Evolutionary conservation across 2,329 filamentous ascomycete genomes (phyloP).

Genomic region (Tolypocladium inflatum): DNA sequence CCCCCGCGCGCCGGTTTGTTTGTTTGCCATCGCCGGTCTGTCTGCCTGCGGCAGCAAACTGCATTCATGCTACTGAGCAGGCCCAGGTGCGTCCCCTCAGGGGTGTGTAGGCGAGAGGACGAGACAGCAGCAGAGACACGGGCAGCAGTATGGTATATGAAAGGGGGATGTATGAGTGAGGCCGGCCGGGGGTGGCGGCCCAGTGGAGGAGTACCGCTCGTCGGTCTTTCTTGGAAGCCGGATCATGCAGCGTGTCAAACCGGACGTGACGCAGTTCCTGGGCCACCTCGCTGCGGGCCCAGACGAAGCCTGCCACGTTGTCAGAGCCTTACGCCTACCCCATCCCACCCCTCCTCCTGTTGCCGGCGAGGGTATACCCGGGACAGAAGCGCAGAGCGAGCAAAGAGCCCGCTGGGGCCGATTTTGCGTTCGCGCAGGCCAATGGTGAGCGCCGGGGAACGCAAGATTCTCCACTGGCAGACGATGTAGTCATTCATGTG

Average conservation of each 20-base stretch:
- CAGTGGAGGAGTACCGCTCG: not conserved
- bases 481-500: constrained; percentile 19
- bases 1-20: not conserved
- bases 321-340: constrained; percentile 2
- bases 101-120: not conserved
- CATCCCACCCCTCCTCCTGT: constrained; percentile 3
- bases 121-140: not conserved
- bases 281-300: constrained; percentile 4
- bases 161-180: not conserved
- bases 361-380: not conserved
- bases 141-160: not conserved
- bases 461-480: not conserved
- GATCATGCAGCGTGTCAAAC: not conserved
- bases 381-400: not conserved
- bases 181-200: not conserved
- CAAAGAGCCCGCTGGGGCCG: not conserved
- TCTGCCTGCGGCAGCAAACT: not conserved
- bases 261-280: constrained; percentile 1
- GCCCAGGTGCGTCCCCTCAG: not conserved
- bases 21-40: not conserved
- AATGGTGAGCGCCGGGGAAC: not conserved
- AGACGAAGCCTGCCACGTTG: constrained; percentile 19
- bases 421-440: not conserved
- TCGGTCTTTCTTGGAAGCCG: not conserved
- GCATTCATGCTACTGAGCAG: not conserved